Evolutionary conservation across 2,329 filamentous ascomycete species (phyloP), one percentile per base, ranked within the genome.

Genomic region (Alternaria conjuncta): DNA sequence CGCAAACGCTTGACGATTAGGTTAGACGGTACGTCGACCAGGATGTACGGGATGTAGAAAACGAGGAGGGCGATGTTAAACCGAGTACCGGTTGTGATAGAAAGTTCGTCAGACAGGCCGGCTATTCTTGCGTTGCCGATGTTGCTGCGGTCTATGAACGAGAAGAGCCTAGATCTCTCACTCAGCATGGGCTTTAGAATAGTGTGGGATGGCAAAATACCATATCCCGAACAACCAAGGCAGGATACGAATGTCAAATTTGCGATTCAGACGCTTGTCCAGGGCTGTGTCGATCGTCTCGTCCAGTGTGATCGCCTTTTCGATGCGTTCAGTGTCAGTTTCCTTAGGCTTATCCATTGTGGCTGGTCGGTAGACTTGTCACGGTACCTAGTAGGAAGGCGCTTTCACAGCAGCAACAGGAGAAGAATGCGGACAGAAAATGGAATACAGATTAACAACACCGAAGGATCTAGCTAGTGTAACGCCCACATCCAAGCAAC

Each of bases 151-250:
- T 84, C 83, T 60, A 85, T 84, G 74, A 84, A 84, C 8, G 82
- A 81, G n/a, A 84, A 75, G 5, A 84, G 77, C 68, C 63, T 70
- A 23, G 25, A 36, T 6, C 7, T 15, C 6, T 23, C 3, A 11
- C 36, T 46, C 18, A 25, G 25, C 4, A 21, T 36, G 1, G 4
- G 20, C 9, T 2, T 3, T 21, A 25, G 46, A 25, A 6, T 0
- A 23, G 21, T 41, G 9, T 49, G 18, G 21, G 1, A 1, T n/a
- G 2, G 25, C 23, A 54, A 12, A 45, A 18, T 62, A 65, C 80
- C 81, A 84, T 13, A 84, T 75, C 10, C 76, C 73, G 50, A 84
- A 84, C 6, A 84, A 75, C 81, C 81, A 83, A 5, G 82, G 82
- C 11, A 84, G 68, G 28, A 84, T 78, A 50, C 81, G 82, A 1